A percentile compares a stretch with the other conserved stretches of the same genome.
phyloP scores from a whole-genome alignment of 2,329 filamentous ascomycete species.

The Aspergillus bombycis region DNA sequence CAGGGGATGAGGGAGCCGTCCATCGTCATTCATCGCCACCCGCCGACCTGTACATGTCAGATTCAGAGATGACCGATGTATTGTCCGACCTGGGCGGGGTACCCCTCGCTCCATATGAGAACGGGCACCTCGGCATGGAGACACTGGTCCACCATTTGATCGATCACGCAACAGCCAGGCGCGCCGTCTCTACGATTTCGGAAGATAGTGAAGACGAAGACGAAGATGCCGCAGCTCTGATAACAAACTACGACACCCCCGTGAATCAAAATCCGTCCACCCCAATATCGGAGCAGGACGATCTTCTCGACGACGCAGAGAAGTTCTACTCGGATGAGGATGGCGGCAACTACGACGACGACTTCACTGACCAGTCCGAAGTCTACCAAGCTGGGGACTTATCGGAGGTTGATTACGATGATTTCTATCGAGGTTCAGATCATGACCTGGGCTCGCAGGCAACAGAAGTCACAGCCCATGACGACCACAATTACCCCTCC shows the following conservation, averaged over 20 bases:
- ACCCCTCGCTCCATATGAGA: constrained; percentile 22
- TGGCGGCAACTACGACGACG: constrained; percentile 22
- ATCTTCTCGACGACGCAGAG: constrained; percentile 37
- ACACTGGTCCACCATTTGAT: constrained; percentile 23
- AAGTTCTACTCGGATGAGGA: constrained; percentile 37
- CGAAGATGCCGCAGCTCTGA: constrained; percentile 23
- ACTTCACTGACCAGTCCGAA: constrained; percentile 13
- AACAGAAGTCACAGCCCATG: constrained; percentile 18
- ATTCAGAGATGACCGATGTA: constrained; percentile 29
- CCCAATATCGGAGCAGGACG: constrained; percentile 22
- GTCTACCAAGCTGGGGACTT: constrained; percentile 4
- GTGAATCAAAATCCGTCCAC: constrained; percentile 20
- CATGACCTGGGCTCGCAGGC: constrained; percentile 22
- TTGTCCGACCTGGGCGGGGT: constrained; percentile 26
- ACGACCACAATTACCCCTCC: constrained; percentile 21
- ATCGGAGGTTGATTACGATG: constrained; percentile 34
- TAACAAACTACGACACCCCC: constrained; percentile 29
- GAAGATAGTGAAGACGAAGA: constrained; percentile 22
- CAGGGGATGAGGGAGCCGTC: neutral
- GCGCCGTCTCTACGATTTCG: constrained; percentile 27
- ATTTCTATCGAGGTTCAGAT: constrained; percentile 31
- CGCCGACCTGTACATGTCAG: constrained; percentile 25
- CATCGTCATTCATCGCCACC: constrained; percentile 17
- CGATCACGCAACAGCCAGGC: constrained; percentile 17
- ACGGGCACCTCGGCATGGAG: constrained; percentile 23